Evolutionary conservation across 2,329 filamentous ascomycete species (phyloP).

Genomic region (Clarireedia paspali): DNA sequence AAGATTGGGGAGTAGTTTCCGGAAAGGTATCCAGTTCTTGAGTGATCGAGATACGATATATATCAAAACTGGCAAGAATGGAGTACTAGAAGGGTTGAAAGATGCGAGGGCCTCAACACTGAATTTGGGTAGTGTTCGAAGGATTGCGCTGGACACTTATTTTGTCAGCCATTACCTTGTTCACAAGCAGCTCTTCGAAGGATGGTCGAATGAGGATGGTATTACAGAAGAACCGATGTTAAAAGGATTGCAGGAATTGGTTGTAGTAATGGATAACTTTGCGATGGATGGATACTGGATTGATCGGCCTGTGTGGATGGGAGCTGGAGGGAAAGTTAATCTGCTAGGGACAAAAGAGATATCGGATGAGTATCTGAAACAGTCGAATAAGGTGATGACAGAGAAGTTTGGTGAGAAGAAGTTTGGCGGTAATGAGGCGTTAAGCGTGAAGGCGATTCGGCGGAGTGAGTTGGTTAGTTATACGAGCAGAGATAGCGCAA

Average conservation of each 20-base stretch:
- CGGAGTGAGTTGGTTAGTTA: background rate
- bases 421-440: background rate
- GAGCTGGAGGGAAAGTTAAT: background rate
- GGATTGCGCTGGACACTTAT: background rate
- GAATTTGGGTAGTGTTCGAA: background rate
- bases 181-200: background rate
- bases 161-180: background rate
- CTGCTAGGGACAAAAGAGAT: background rate
- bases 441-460: background rate
- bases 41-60: background rate
- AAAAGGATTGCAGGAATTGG: background rate
- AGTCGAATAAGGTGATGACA: background rate
- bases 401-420: background rate
- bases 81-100: background rate
- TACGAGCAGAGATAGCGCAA: background rate
- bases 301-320: background rate
- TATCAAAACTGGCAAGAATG: background rate
- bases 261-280: background rate
- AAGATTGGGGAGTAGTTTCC: background rate
- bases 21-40: conserved; percentile 1
- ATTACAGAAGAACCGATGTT: background rate
- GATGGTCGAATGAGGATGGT: background rate
- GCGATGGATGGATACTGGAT: background rate
- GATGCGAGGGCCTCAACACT: background rate
- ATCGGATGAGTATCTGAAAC: background rate